Evolutionary conservation across 768 basidiomycete species (phyloP).

Genomic region (Termitomyces sp.): DNA sequence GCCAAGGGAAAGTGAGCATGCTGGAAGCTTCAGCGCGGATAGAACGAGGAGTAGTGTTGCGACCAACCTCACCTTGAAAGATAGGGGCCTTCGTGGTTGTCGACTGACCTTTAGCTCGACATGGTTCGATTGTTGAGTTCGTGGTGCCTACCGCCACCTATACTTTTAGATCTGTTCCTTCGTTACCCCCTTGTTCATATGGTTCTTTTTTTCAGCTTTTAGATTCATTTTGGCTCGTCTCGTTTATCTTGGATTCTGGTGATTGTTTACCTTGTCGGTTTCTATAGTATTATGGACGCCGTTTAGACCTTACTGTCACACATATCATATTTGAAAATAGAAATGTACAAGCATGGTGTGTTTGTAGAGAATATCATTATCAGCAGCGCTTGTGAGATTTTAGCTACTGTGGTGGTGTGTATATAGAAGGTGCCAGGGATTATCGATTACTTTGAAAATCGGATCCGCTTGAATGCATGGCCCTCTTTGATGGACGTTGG

Average conservation of each 20-base stretch:
- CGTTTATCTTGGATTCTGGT: not conserved
- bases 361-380: not conserved
- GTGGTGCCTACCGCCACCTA: not conserved
- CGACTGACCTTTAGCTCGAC: not conserved
- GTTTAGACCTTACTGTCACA: not conserved
- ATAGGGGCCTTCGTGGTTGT: not conserved
- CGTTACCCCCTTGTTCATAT: not conserved
- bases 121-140: not conserved
- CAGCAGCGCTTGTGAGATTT: not conserved
- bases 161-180: not conserved
- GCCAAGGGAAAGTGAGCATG: slow-evolving; percentile 15
- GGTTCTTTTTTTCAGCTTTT: not conserved
- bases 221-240: not conserved
- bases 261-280: not conserved
- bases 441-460: no score
- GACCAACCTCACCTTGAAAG: slow-evolving; percentile 8
- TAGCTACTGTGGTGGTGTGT: not conserved
- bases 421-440: not conserved
- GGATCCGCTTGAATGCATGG: not conserved
- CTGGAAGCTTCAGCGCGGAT: slow-evolving; percentile 28
- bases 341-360: not conserved
- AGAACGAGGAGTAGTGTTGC: slow-evolving; percentile 15
- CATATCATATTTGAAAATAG: not conserved
- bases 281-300: not conserved
- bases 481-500: not conserved